Evolutionary conservation across 176 grass and related monocot genomes (phyloP), one percentile per base, ranked within the genome.

Genomic region (Oryza glumipatula): DNA sequence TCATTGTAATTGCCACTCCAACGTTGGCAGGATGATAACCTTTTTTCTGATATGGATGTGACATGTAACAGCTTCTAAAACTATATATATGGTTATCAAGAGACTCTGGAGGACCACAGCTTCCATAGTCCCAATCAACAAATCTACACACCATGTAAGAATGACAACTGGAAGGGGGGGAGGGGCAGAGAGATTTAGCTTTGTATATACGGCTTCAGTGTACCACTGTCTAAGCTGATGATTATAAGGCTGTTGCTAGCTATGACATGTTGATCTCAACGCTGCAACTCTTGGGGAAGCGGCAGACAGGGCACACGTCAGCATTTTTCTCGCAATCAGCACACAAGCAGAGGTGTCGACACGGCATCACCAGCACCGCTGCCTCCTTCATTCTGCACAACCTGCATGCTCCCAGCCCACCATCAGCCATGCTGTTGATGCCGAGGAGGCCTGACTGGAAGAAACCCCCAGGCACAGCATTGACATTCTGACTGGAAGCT

Each of bases 261-360:
- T 77, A 92, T 48, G 83, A 86, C 92, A 86, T 86, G 70, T 83
- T 86, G 44, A 94, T 83, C 32, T 70, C 86, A 30, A 94, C 66
- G 16, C 83, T 86, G 56, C 82, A 66, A 7, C 86, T 88, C 83
- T 81, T 94, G 6, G 74, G 79, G 86, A 85, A 83, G 44, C 68
- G 78, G 10, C 92, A 94, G 12, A 86, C 58, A 0, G 92, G 92
- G 63, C 92, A 94, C 1, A 77, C 48, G 5, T 75, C 72, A 7
- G 88, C 32, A 43, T 47, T 26, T 63, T 72, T 58, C 45, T 94
- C 87, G 14, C 92, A 94, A 5, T 87, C 84, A 0, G 22, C 2
- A 12, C 92, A 94, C 64, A 91, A 30, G 87, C 89, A 91, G 4
- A 94, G 89, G 73, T 94, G 92, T 60, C 87, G 80, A 84, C 92